Conservation (phyloP, 129 eudicot genomes). For the Lactuca sativa region DNA sequence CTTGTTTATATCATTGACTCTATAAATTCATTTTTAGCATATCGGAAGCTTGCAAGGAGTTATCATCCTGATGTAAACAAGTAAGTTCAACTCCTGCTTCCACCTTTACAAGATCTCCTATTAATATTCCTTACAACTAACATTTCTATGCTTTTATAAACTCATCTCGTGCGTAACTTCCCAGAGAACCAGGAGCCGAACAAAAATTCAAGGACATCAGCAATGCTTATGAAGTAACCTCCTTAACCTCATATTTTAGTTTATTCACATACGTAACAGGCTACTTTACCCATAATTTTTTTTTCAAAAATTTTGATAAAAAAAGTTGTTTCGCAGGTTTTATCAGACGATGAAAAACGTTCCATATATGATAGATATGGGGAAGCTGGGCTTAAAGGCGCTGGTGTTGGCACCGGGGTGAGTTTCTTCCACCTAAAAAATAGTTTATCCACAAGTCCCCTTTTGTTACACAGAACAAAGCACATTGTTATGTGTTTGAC, state of each 20-base stretch:
- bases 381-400: slow-evolving; percentile 96
- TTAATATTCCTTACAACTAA: not conserved
- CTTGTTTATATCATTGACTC: not conserved
- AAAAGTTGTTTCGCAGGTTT: slow-evolving; percentile 51
- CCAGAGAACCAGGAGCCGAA: slow-evolving; percentile 94
- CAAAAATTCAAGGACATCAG: slow-evolving; percentile 92
- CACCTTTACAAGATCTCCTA: slow-evolving; percentile 13
- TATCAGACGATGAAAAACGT: slow-evolving; percentile 96
- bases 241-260: slow-evolving; percentile 19
- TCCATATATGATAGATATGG: slow-evolving; percentile 94
- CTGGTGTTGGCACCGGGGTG: slow-evolving; percentile 83
- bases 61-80: slow-evolving; percentile 98
- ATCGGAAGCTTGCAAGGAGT: slow-evolving; percentile 94
- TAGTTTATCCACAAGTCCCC: not conserved
- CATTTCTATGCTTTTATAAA: slow-evolving; percentile 12
- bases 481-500: no score
- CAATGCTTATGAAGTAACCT: slow-evolving; percentile 86
- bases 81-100: slow-evolving; percentile 46
- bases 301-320: slow-evolving; percentile 1
- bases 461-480: no score
- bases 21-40: slow-evolving; percentile 50
- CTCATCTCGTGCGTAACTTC: slow-evolving; percentile 15
- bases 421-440: slow-evolving; percentile 31
- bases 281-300: not conserved
- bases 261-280: not conserved